phyloP scores from a whole-genome alignment of 345 rosid species.

The Triadica sebifera region DNA sequence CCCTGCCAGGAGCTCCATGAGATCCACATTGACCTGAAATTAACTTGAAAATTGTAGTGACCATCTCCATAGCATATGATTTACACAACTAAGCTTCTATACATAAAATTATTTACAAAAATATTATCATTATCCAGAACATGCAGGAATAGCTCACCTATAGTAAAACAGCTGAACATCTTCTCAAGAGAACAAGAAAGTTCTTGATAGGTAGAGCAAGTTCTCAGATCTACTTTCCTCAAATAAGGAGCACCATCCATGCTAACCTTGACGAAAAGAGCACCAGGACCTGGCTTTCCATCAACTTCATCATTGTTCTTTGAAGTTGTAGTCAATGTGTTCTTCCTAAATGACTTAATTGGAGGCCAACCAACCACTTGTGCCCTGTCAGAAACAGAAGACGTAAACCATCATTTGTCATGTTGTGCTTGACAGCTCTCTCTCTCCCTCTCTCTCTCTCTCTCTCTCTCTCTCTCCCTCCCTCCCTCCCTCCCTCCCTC shows the following conservation, averaged over 20 bases:
- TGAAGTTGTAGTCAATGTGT: conserved; percentile 59
- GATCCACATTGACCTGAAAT: conserved; percentile 72
- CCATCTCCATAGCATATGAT: not conserved
- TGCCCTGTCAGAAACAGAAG: conserved; percentile 49
- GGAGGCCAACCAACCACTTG: conserved; percentile 99
- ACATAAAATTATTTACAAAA: conserved; percentile 1
- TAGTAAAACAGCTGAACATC: conserved; percentile 89
- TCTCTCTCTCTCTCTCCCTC: not conserved
- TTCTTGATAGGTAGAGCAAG: conserved; percentile 60
- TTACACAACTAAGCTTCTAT: not conserved
- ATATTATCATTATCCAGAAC: not conserved
- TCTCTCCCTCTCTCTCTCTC: not conserved
- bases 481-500: not conserved
- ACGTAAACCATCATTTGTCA: conserved; percentile 4
- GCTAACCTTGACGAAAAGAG: conserved; percentile 84
- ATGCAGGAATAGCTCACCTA: conserved; percentile 50
- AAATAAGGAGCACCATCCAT: conserved; percentile 96
- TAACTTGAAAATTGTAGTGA: conserved; percentile 17
- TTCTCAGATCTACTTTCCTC: conserved; percentile 84
- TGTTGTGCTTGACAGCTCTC: not conserved
- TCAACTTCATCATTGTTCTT: conserved; percentile 85
- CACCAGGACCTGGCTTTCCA: conserved; percentile 71
- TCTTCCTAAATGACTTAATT: conserved; percentile 73
- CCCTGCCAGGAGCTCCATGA: conserved; percentile 57
- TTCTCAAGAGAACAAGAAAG: conserved; percentile 85